Evolutionary conservation across 1,284 basidiomycete species (phyloP).

Genomic region (Fomitopsis pinicola): DNA sequence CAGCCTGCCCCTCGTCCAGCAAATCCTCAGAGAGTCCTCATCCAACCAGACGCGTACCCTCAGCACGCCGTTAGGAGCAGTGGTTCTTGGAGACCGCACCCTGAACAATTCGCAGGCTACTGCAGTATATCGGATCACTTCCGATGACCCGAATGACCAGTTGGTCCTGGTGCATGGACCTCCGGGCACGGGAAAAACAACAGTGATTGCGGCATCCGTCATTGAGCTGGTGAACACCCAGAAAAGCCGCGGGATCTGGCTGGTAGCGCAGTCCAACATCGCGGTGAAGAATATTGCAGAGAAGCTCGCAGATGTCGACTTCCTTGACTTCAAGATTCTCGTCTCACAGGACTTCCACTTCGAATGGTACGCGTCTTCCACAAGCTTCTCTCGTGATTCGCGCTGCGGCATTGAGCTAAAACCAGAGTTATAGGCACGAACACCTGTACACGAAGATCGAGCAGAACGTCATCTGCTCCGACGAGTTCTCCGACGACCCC

Average conservation of each 20-base stretch:
- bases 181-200: slow-evolving; percentile 31
- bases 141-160: neutral
- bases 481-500: slow-evolving; percentile 30
- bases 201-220: slow-evolving; percentile 29
- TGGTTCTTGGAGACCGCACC: slow-evolving; percentile 3
- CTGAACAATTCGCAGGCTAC: slow-evolving; percentile 17
- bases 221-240: slow-evolving; percentile 12
- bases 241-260: slow-evolving; percentile 19
- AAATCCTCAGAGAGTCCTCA: slow-evolving; percentile 1
- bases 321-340: slow-evolving; percentile 36
- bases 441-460: slow-evolving; percentile 52
- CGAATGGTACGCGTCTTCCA: slow-evolving; percentile 45
- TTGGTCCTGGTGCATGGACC: slow-evolving; percentile 17
- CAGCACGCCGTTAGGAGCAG: neutral
- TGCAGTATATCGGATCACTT: slow-evolving; percentile 14
- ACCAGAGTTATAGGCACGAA: slow-evolving; percentile 51
- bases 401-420: neutral
- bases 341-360: slow-evolving; percentile 51
- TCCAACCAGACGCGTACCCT: neutral
- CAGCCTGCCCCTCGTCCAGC: slow-evolving; percentile 4
- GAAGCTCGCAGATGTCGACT: slow-evolving; percentile 33
- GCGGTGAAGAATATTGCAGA: slow-evolving; percentile 53
- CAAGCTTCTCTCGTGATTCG: too few species aligned
- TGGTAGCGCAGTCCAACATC: slow-evolving; percentile 35
- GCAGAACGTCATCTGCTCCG: slow-evolving; percentile 47